Percentiles rank a stretch among this genome's conserved stretches.
These are phyloP conservation scores for Tephrocybe rancida DNA, from an alignment of 768 basidiomycete genomes.

Conservation along the genomic window DNA sequence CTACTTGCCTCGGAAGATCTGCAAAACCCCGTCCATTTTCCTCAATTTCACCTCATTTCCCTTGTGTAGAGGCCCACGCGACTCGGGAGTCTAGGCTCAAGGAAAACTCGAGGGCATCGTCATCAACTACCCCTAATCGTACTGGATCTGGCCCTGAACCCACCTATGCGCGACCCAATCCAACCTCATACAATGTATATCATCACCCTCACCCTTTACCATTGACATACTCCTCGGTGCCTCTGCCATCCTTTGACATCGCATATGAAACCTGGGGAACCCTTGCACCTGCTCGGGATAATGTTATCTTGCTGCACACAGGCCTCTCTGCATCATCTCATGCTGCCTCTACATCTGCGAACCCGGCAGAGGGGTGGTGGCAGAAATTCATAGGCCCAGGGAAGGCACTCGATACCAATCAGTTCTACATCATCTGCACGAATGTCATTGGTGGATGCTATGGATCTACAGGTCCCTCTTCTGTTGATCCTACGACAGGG, in stretches of 20 bases:
- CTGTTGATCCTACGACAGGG: conserved; percentile 68
- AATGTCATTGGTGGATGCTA: conserved; percentile 98
- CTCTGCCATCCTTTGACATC: conserved; percentile 75
- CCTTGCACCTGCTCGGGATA: conserved; percentile 74
- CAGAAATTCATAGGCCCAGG: conserved; percentile 97
- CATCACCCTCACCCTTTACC: conserved; percentile 63
- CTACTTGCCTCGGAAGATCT: conserved; percentile 2
- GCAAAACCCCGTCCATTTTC: conserved; percentile 9
- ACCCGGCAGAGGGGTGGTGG: conserved; percentile 95
- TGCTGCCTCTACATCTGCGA: conserved; percentile 78
- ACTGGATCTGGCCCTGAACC: conserved; percentile 75
- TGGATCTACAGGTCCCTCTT: conserved; percentile 94
- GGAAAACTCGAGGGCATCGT: conserved; percentile 26
- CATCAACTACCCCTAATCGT: conserved; percentile 19
- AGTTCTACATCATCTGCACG: conserved; percentile 92
- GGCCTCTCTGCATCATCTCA: conserved; percentile 96
- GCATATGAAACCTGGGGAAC: conserved; percentile 99
- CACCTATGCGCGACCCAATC: conserved; percentile 78
- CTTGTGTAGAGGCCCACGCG: conserved; percentile 85
- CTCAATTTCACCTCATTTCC: conserved; percentile 43
- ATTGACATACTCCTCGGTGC: conserved; percentile 52
- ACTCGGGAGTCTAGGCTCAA: conserved; percentile 59
- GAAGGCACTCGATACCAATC: conserved; percentile 89
- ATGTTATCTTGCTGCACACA: conserved; percentile 94
- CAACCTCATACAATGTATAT: conserved; percentile 71